Percentiles rank a stretch among this genome's conserved stretches.
Conservation (phyloP, 495 filamentous ascomycete genomes). For the Collariella sp. region DNA sequence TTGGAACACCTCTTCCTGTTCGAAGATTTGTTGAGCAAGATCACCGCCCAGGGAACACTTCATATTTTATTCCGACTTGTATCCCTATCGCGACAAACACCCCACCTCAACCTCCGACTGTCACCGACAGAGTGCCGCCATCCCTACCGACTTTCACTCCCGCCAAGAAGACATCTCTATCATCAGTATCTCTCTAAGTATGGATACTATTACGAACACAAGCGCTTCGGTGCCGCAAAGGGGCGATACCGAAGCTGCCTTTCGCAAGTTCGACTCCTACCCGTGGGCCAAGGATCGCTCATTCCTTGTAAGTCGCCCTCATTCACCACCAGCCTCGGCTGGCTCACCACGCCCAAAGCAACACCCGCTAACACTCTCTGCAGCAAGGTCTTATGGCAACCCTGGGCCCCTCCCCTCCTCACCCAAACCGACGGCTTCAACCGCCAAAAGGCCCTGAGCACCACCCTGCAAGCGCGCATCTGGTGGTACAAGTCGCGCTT, state of each 20-base stretch:
- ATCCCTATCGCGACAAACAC: not conserved
- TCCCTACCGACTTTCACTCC: not conserved
- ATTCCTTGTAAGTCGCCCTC: constrained; percentile 27
- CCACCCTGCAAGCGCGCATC: constrained; percentile 35
- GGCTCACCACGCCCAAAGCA: not conserved
- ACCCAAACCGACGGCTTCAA: constrained; percentile 13
- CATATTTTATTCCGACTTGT: no score
- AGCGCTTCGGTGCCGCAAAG: not conserved
- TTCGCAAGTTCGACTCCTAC: constrained; percentile 11
- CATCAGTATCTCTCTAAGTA: constrained; percentile 1
- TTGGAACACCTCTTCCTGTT: no score
- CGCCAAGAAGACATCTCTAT: not conserved
- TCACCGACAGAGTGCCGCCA: no score
- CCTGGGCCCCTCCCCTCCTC: constrained; percentile 18
- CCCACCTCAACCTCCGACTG: not conserved
- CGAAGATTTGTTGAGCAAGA: no score
- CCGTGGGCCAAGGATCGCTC: constrained; percentile 12
- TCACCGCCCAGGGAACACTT: no score
- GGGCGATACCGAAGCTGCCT: constrained; percentile 2
- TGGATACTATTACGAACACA: not conserved
- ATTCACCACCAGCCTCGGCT: not conserved
- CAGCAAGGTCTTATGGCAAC: constrained; percentile 24
- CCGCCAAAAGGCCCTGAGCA: constrained; percentile 24
- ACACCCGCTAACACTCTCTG: not conserved
- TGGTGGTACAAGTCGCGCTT: constrained; percentile 37